Conservation (phyloP, 1,284 basidiomycete species). For the Agroathelia rolfsii region DNA sequence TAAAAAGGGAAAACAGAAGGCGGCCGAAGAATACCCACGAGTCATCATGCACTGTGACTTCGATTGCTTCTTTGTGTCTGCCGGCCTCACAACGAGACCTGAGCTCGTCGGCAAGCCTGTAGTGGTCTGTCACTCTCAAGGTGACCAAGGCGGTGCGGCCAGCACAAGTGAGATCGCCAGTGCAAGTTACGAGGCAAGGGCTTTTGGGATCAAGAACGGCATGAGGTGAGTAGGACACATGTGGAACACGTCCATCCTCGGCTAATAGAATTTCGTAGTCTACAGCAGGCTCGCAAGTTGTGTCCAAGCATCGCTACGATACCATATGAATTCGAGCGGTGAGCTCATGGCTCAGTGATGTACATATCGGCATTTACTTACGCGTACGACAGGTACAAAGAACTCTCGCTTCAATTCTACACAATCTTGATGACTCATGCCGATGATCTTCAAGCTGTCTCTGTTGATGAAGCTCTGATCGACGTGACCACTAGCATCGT, state of each 20-base stretch:
- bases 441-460: conserved; percentile 91
- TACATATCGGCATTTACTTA: background rate
- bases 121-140: conserved; percentile 92
- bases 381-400: conserved; percentile 56
- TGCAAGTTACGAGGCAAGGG: conserved; percentile 87
- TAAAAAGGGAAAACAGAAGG: conserved; percentile 50
- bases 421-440: conserved; percentile 83
- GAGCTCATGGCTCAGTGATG: conserved; percentile 12
- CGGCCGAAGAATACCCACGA: conserved; percentile 36
- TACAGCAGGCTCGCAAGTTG: conserved; percentile 76
- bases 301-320: conserved; percentile 74
- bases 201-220: conserved; percentile 84
- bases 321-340: conserved; percentile 84
- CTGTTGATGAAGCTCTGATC: conserved; percentile 91
- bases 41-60: conserved; percentile 95
- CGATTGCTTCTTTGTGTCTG: conserved; percentile 94
- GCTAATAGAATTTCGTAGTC: conserved; percentile 28
- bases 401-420: conserved; percentile 81
- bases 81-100: conserved; percentile 70
- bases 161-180: conserved; percentile 95
- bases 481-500: conserved; percentile 72
- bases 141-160: conserved; percentile 48
- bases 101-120: conserved; percentile 79
- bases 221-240: conserved; percentile 83
- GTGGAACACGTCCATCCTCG: too few species aligned